These are phyloP conservation scores for Cyanodermella asteris DNA, from an alignment of 2,329 filamentous ascomycete species.

Conservation along the genomic window DNA sequence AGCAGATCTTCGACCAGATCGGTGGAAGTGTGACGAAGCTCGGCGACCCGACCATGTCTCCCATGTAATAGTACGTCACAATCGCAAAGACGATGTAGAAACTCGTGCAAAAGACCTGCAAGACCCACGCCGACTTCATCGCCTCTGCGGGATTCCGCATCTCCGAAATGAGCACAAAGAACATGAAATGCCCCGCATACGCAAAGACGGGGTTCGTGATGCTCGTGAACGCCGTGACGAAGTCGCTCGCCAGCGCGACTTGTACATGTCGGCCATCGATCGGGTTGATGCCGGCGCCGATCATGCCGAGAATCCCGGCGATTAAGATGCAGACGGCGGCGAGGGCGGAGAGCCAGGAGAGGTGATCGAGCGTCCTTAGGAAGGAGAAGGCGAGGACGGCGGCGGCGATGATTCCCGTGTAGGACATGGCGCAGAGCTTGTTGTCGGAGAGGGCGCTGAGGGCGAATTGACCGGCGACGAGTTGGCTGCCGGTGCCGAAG, in stretches of 20 bases:
- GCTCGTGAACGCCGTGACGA: constrained; percentile 23
- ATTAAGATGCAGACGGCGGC: constrained; percentile 26
- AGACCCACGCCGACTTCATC: constrained; percentile 28
- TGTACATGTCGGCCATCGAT: constrained; percentile 16
- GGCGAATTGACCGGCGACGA: constrained; percentile 30
- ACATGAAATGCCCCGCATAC: constrained; percentile 29
- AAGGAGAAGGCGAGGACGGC: constrained; percentile 25
- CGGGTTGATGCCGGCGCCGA: constrained; percentile 22
- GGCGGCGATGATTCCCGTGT: constrained; percentile 28
- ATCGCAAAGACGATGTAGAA: constrained; percentile 30
- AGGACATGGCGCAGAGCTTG: constrained; percentile 27
- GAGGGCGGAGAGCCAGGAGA: constrained; percentile 25
- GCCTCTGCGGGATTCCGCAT: constrained; percentile 29
- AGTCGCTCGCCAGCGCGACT: constrained; percentile 17
- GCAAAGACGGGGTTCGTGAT: constrained; percentile 32
- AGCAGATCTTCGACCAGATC: constrained; percentile 28
- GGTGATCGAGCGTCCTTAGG: constrained; percentile 27
- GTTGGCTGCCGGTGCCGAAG: constrained; percentile 27
- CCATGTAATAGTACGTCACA: constrained; percentile 29
- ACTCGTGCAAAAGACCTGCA: constrained; percentile 27
- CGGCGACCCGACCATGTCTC: constrained; percentile 22
- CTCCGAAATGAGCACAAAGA: constrained; percentile 31
- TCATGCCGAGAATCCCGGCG: constrained; percentile 29
- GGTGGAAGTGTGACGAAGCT: constrained; percentile 25
- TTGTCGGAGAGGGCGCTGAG: constrained; percentile 23